A percentile compares a stretch with the other conserved stretches of the same genome.
Evolutionary conservation across 108 stramenopile species (phyloP).

Genomic region (Cafeteria roenbergensis): DNA sequence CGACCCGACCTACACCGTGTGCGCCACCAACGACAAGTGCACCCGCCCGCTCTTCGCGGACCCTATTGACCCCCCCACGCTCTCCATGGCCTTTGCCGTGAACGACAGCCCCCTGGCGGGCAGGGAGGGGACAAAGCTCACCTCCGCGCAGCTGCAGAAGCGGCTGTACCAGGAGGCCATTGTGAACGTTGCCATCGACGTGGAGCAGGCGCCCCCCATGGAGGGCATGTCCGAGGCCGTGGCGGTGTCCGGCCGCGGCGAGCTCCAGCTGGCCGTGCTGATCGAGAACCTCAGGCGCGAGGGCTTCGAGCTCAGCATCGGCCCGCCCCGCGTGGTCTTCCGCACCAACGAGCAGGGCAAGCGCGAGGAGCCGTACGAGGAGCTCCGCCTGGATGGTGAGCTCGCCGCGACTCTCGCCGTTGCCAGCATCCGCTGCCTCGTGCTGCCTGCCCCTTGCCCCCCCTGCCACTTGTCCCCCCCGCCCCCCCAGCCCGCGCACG

Average conservation of each 20-base stretch:
- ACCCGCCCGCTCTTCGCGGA: constrained; percentile 76
- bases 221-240: constrained; percentile 21
- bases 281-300: constrained; percentile 98
- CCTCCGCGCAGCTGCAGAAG: constrained; percentile 85
- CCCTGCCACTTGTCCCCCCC: no score
- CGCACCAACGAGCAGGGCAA: constrained; percentile 70
- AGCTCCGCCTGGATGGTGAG: constrained; percentile 75
- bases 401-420: no score
- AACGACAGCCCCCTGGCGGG: constrained; percentile 97
- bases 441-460: no score
- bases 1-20: constrained; percentile 80
- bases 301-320: constrained; percentile 94
- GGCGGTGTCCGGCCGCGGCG: constrained; percentile 88
- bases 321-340: constrained; percentile 83
- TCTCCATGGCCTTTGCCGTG: constrained; percentile 94
- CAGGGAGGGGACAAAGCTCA: constrained; percentile 86
- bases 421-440: no score
- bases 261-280: constrained; percentile 91
- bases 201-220: not conserved
- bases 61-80: constrained; percentile 92
- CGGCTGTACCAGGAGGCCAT: constrained; percentile 88
- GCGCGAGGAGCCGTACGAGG: constrained; percentile 81
- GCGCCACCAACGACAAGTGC: constrained; percentile 34
- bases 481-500: no score
- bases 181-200: constrained; percentile 75